Base-by-base conservation (phyloP, 371 early-diverging fungal species). In the Mortierella sp. region DNA sequence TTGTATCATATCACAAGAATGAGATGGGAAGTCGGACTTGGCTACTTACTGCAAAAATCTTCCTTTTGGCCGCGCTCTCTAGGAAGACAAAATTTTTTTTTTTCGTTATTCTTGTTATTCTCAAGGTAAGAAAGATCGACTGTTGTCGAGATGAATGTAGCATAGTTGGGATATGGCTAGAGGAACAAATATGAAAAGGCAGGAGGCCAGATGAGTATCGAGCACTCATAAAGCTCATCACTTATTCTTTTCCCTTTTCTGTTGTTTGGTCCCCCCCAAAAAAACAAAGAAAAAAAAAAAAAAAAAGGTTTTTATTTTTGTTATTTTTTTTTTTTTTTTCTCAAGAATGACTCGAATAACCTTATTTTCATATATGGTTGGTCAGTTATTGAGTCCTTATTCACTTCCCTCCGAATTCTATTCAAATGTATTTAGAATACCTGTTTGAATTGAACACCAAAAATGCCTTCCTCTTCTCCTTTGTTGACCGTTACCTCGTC, bases 301-400 rank as follows among this genome's bases (percentile, higher is more conserved):
- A 43, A 8, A 43, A 43, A 43, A 43, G 10, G 8, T 43, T 43
- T 43, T 43, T 43, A 10, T 66, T 42, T 66, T 23, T 66, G 54
- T 66, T 40, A 56, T 64, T 64, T 64, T 35, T 64, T 13, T 54
- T 22, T 51, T 19, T 22, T 29, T 65, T 9, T 65, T 56, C 34
- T 40, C 22, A 23, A 17, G 40, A 28, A n/a, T n/a, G n/a, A n/a
- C n/a, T n/a, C n/a, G n/a, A n/a, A n/a, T n/a, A n/a, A n/a, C n/a
- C n/a, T n/a, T n/a, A n/a, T n/a, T n/a, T n/a, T n/a, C n/a, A n/a
- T n/a, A n/a, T n/a, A n/a, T n/a, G n/a, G n/a, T n/a, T n/a, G n/a
- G n/a, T n/a, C n/a, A n/a, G n/a, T n/a, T n/a, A n/a, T n/a, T n/a
- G n/a, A n/a, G n/a, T n/a, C n/a, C n/a, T n/a, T n/a, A n/a, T n/a